Conservation (phyloP, 2,329 filamentous ascomycete genomes). For the Trichoderma atroviride region DNA sequence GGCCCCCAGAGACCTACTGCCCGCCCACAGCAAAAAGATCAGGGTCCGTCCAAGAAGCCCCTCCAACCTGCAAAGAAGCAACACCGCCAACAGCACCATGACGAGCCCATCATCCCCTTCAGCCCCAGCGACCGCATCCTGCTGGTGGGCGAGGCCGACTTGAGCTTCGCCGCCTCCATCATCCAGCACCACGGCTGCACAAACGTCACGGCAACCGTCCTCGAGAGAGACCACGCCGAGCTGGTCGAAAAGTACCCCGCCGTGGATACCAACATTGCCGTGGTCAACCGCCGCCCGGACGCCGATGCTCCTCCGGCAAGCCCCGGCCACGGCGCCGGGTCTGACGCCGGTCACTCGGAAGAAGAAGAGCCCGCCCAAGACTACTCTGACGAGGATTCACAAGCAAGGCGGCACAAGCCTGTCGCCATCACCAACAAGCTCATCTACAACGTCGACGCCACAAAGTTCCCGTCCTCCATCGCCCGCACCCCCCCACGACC, state of each 20-base stretch:
- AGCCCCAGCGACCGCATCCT: conserved; percentile 67
- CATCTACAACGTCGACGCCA: conserved; percentile 68
- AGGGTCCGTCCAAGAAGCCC: conserved; percentile 16
- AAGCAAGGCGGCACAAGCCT: conserved; percentile 27
- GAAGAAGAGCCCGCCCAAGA: conserved; percentile 5
- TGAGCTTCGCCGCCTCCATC: conserved; percentile 74
- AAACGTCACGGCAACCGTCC: conserved; percentile 69
- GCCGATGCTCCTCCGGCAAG: background rate
- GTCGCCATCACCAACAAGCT: conserved; percentile 43
- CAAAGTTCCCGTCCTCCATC: conserved; percentile 57
- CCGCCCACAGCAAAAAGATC: conserved; percentile 28
- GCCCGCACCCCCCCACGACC: conserved; percentile 61
- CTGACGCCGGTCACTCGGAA: conserved; percentile 33
- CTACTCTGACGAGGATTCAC: conserved; percentile 3
- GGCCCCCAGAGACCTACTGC: background rate
- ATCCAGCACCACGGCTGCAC: conserved; percentile 66
- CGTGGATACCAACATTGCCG: conserved; percentile 59
- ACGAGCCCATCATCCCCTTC: conserved; percentile 66
- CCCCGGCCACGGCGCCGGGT: conserved; percentile 21
- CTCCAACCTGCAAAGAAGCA: conserved; percentile 28
- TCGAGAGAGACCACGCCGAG: conserved; percentile 59
- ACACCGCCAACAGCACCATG: conserved; percentile 34
- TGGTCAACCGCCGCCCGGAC: conserved; percentile 42
- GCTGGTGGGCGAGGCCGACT: conserved; percentile 77
- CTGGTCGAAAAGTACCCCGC: conserved; percentile 77